phyloP scores from a whole-genome alignment of 352 stramenopile genomes.

The Phytophthora vignae region DNA sequence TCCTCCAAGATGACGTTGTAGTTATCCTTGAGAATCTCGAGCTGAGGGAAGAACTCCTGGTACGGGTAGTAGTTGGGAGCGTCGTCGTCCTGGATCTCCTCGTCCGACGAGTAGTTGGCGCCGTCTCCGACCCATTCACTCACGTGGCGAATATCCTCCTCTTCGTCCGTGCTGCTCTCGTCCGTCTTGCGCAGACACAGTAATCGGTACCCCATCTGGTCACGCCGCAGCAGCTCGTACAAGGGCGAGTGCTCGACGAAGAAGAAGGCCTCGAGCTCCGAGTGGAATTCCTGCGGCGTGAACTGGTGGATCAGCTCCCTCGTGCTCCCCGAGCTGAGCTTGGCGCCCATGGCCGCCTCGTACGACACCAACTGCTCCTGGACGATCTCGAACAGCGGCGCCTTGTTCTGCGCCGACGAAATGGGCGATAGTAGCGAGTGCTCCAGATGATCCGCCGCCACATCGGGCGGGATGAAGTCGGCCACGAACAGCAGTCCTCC shows the following conservation, averaged over 20 bases:
- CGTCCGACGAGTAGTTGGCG: slow-evolving; percentile 45
- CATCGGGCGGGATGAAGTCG: slow-evolving; percentile 70
- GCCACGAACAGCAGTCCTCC: slow-evolving; percentile 69
- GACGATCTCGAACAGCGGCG: slow-evolving; percentile 50
- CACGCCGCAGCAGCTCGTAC: slow-evolving; percentile 55
- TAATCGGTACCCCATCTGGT: slow-evolving; percentile 61
- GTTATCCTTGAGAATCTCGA: slow-evolving; percentile 75
- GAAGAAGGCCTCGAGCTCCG: slow-evolving; percentile 66
- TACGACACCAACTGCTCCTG: slow-evolving; percentile 58
- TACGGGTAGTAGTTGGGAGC: slow-evolving; percentile 82
- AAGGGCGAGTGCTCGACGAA: slow-evolving; percentile 55
- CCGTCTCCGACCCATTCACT: slow-evolving; percentile 44
- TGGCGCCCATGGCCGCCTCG: slow-evolving; percentile 52
- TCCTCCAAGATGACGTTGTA: slow-evolving; percentile 83
- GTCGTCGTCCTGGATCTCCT: slow-evolving; percentile 78
- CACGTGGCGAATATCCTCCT: slow-evolving; percentile 45
- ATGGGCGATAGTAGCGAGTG: slow-evolving; percentile 49
- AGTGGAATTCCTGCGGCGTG: slow-evolving; percentile 54
- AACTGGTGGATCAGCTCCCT: slow-evolving; percentile 50
- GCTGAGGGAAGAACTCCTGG: slow-evolving; percentile 78
- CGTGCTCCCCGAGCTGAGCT: slow-evolving; percentile 44
- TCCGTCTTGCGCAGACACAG: slow-evolving; percentile 54
- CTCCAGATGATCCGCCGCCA: slow-evolving; percentile 44
- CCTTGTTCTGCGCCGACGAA: slow-evolving; percentile 38
- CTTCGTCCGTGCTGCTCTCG: slow-evolving; percentile 34